A percentile compares a stretch with the other conserved stretches of the same genome.
Conservation (phyloP, 495 filamentous ascomycete genomes). For the Annulohypoxylon bovei region DNA sequence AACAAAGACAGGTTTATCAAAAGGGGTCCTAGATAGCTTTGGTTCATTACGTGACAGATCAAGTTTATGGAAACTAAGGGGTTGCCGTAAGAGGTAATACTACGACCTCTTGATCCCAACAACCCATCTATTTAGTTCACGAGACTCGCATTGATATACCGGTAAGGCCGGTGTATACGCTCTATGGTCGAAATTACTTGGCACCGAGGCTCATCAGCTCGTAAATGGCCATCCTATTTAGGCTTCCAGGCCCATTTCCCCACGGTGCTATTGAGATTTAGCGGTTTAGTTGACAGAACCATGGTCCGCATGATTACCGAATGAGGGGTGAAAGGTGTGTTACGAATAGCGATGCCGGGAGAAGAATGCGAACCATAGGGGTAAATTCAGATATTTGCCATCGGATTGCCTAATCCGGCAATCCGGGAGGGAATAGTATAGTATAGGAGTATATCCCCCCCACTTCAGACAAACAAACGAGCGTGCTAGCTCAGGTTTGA, state of each 20-base stretch:
- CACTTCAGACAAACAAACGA: slow-evolving; percentile 20
- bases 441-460: slow-evolving; percentile 21
- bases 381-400: slow-evolving; percentile 40
- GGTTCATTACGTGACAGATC: slow-evolving; percentile 36
- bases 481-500: not conserved
- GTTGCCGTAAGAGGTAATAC: slow-evolving; percentile 40
- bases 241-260: slow-evolving; percentile 36
- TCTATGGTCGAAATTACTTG: slow-evolving; percentile 33
- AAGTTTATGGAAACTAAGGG: slow-evolving; percentile 30
- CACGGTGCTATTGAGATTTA: slow-evolving; percentile 25
- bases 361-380: slow-evolving; percentile 28
- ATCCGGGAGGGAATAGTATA: slow-evolving; percentile 34
- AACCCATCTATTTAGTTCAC: slow-evolving; percentile 19
- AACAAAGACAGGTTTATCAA: slow-evolving; percentile 19
- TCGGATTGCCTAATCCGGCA: slow-evolving; percentile 44
- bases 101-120: slow-evolving; percentile 22
- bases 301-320: slow-evolving; percentile 37
- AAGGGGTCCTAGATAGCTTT: slow-evolving; percentile 10
- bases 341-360: slow-evolving; percentile 38
- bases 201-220: slow-evolving; percentile 26
- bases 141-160: slow-evolving; percentile 26
- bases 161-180: slow-evolving; percentile 20
- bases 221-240: slow-evolving; percentile 28
- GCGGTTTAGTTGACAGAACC: slow-evolving; percentile 21
- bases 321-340: slow-evolving; percentile 33